These are phyloP conservation scores for Pseudogymnoascus sp. DNA, from an alignment of 2,329 filamentous ascomycete species.

Conservation along the genomic window DNA sequence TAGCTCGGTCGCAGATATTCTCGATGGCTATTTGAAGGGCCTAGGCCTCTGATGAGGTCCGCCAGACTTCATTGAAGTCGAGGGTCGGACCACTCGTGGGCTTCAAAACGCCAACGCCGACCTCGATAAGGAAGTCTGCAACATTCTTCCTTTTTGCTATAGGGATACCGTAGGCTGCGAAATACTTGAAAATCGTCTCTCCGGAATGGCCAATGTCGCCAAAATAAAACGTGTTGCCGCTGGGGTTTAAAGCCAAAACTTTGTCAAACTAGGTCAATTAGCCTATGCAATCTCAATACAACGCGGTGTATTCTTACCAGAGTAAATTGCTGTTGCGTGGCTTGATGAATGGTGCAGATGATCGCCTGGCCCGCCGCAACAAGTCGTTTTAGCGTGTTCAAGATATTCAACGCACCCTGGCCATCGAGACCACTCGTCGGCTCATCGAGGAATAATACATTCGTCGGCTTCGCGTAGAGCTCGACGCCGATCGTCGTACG, in stretches of 20 bases:
- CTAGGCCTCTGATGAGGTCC: slow-evolving; percentile 53
- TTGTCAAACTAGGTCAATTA: slow-evolving; percentile 45
- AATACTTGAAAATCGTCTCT: slow-evolving; percentile 47
- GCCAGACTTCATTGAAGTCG: slow-evolving; percentile 73
- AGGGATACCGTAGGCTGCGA: slow-evolving; percentile 30
- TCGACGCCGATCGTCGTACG: slow-evolving; percentile 56
- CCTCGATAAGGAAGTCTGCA: slow-evolving; percentile 60
- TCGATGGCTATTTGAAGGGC: slow-evolving; percentile 58
- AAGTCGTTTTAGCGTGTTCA: slow-evolving; percentile 54
- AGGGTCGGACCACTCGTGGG: slow-evolving; percentile 47
- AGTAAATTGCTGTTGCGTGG: slow-evolving; percentile 34
- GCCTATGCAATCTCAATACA: not conserved
- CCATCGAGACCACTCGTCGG: slow-evolving; percentile 56
- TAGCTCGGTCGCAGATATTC: slow-evolving; percentile 20
- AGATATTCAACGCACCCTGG: slow-evolving; percentile 57
- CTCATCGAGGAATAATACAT: slow-evolving; percentile 57
- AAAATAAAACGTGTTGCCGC: slow-evolving; percentile 63
- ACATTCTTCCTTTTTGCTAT: slow-evolving; percentile 63
- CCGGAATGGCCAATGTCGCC: slow-evolving; percentile 50
- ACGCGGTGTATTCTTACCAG: not conserved
- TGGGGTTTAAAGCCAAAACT: slow-evolving; percentile 55
- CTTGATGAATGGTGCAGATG: slow-evolving; percentile 50
- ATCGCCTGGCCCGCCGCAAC: slow-evolving; percentile 47
- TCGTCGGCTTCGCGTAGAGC: slow-evolving; percentile 47
- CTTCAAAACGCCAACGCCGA: slow-evolving; percentile 50